Percentiles rank a stretch among this genome's conserved stretches.
Conservation (phyloP, 2,329 filamentous ascomycete species). For the Ophiosphaerella narmari region DNA sequence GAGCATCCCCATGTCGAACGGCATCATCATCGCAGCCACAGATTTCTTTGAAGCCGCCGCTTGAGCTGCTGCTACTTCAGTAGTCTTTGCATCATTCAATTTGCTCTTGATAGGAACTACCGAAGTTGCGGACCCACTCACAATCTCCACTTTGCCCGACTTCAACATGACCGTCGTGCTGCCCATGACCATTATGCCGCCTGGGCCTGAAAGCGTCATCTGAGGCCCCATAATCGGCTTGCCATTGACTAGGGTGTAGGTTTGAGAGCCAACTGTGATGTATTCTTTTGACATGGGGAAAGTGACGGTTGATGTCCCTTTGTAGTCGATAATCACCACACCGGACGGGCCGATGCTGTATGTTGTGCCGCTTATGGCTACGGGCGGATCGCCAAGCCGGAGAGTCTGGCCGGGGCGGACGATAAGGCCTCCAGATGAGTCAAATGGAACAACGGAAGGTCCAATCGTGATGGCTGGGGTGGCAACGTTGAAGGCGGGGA, state of each 20-base stretch:
- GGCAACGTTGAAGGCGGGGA: neutral
- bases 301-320: conserved; percentile 6
- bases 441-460: conserved; percentile 1
- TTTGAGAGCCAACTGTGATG: conserved; percentile 7
- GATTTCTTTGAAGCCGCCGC: neutral
- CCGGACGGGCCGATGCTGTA: conserved; percentile 10
- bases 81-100: no score
- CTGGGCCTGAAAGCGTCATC: conserved; percentile 2
- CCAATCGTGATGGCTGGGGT: conserved; percentile 3
- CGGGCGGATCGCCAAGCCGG: conserved; percentile 9
- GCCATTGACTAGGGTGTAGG: conserved; percentile 4
- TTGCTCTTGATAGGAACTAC: neutral
- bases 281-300: conserved; percentile 3
- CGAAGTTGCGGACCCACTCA: neutral
- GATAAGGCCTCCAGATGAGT: conserved; percentile 7
- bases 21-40: no score
- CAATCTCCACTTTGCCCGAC: neutral
- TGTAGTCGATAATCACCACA: conserved; percentile 4
- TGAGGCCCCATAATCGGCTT: conserved; percentile 2
- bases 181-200: conserved; percentile 1
- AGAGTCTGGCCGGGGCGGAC: conserved; percentile 14
- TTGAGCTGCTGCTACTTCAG: neutral
- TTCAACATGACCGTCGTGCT: conserved; percentile 1
- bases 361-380: conserved; percentile 11
- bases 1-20: no score